phyloP scores from a whole-genome alignment of 2,329 filamentous ascomycete genomes.

The Trichoderma breve region DNA sequence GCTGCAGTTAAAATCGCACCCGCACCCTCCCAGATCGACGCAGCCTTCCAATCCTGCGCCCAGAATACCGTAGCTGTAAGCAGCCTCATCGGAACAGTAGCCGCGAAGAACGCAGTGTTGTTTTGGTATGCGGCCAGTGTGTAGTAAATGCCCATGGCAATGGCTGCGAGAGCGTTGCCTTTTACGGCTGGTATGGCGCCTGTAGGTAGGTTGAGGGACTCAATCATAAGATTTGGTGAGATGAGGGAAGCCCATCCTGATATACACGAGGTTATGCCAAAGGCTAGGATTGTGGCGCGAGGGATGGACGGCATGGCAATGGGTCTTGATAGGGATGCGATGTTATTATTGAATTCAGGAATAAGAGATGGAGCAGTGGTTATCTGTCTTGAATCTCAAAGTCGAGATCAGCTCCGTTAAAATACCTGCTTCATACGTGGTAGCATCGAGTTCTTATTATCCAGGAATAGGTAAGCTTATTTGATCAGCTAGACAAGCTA shows the following conservation, averaged over 20 bases:
- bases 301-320: not conserved
- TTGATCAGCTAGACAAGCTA: not conserved
- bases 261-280: not conserved
- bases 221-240: not conserved
- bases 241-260: not conserved
- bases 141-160: slow-evolving; percentile 36
- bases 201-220: not conserved
- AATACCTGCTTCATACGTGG: not conserved
- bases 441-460: not conserved
- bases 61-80: slow-evolving; percentile 31
- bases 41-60: slow-evolving; percentile 28
- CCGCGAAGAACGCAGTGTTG: slow-evolving; percentile 31
- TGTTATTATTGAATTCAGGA: not conserved
- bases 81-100: slow-evolving; percentile 34
- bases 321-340: not conserved
- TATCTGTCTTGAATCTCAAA: not conserved
- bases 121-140: slow-evolving; percentile 33
- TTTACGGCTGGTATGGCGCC: slow-evolving; percentile 9
- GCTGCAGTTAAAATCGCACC: slow-evolving; percentile 25
- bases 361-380: not conserved
- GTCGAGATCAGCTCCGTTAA: not conserved
- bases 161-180: slow-evolving; percentile 29
- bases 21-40: slow-evolving; percentile 32
- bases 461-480: not conserved
- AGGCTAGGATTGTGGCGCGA: not conserved